Evolutionary conservation across 495 filamentous ascomycete genomes (phyloP), one percentile per base, ranked within the genome.

Genomic region (Xylaria palmicola): DNA sequence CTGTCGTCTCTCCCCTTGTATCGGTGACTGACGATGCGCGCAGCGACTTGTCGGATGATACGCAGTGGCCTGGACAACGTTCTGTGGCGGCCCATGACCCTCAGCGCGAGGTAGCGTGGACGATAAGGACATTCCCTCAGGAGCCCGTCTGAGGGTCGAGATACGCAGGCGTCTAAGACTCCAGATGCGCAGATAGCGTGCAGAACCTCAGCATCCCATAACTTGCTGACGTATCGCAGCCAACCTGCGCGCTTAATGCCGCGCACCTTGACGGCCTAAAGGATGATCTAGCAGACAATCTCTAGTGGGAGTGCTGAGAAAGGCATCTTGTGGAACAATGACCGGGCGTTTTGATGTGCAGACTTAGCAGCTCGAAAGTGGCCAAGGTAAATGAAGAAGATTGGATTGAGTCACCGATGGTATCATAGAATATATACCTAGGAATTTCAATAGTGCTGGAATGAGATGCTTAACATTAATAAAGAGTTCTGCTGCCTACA

Each of bases 201-300:
- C 24, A 48, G 24, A 29, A 48, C 44, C 17, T 4, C 24, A 13
- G 24, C 45, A 48, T 48, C 45, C 26, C 45, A 48, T 48, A 26
- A 48, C 24, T 48, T 48, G 26, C 45, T 48, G 26, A 48, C 45
- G 24, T 48, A 48, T n/a, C 45, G 45, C 45, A 48, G 26, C 13
- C 45, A 26, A 27, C 45, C 45, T 29, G 45, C 45, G 26, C 45
- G 45, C 45, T 30, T 48, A 26, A 48, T 48, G 12, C 45, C 45
- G 24, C 45, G 45, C 22, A 30, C 45, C 45, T 48, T 48, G 26
- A 48, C 45, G 26, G 45, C 45, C 13, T 48, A 5, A 26, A 48
- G 45, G 45, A 48, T 48, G 29, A 48, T 48, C 45, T 48, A 26
- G 45, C 12, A 48, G 45, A 48, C 45, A n/a, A 48, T 48, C 45